Percentiles rank a stretch among this genome's conserved stretches.
These are phyloP conservation scores for Mortierella sp. DNA, from an alignment of 371 early-diverging fungal species.

Conservation along the genomic window DNA sequence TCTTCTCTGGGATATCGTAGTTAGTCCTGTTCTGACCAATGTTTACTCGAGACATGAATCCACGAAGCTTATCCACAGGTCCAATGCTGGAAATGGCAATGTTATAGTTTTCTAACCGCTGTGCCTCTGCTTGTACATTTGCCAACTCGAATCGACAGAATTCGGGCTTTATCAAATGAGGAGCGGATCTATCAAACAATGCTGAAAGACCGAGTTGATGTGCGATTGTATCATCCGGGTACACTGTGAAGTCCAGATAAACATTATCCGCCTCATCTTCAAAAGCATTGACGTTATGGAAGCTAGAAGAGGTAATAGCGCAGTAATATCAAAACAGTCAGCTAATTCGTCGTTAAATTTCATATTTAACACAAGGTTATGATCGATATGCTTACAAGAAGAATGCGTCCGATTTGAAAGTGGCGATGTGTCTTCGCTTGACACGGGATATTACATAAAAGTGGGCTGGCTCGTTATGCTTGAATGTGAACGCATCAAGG, in stretches of 20 bases:
- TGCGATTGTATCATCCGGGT: slow-evolving; percentile 71
- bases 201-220: slow-evolving; percentile 69
- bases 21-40: slow-evolving; percentile 22
- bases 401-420: slow-evolving; percentile 72
- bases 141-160: slow-evolving; percentile 71
- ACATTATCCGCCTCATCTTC: slow-evolving; percentile 76
- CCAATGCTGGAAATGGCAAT: slow-evolving; percentile 36
- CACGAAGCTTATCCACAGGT: slow-evolving; percentile 45
- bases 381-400: slow-evolving; percentile 60
- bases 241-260: slow-evolving; percentile 74
- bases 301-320: slow-evolving; percentile 51
- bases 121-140: slow-evolving; percentile 66
- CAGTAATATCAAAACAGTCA: neutral
- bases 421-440: slow-evolving; percentile 73
- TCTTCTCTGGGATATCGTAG: slow-evolving; percentile 45
- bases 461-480: slow-evolving; percentile 66
- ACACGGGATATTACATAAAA: slow-evolving; percentile 81
- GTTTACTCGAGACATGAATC: slow-evolving; percentile 45
- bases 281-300: slow-evolving; percentile 83
- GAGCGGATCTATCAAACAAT: slow-evolving; percentile 62
- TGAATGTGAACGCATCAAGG: slow-evolving; percentile 74
- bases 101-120: slow-evolving; percentile 56
- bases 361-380: neutral
- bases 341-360: neutral
- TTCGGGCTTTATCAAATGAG: slow-evolving; percentile 64